These are phyloP conservation scores for Pseudopyrenochaeta lycopersici DNA, from an alignment of 2,329 filamentous ascomycete species.

Conservation along the genomic window DNA sequence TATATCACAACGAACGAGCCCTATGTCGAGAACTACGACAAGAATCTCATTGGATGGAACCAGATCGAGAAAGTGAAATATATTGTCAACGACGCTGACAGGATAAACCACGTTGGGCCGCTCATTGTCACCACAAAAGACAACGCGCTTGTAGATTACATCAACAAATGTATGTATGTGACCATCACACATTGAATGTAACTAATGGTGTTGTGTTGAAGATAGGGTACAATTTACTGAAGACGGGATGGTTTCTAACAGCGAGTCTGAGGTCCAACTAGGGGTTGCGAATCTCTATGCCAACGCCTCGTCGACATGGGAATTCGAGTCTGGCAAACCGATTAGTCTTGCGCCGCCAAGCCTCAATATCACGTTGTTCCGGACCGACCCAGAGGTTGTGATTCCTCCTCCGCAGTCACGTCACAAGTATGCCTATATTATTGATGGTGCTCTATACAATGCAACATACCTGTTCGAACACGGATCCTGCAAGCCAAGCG, in stretches of 20 bases:
- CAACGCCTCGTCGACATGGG: slow-evolving; percentile 6
- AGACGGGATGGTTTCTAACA: neutral
- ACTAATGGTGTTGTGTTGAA: neutral
- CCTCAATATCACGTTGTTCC: slow-evolving; percentile 20
- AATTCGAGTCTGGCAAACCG: neutral
- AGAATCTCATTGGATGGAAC: slow-evolving; percentile 35
- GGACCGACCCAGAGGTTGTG: neutral
- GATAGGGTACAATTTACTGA: neutral
- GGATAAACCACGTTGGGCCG: slow-evolving; percentile 26
- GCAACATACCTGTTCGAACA: slow-evolving; percentile 27
- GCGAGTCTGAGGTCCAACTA: neutral
- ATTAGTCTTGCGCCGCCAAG: slow-evolving; percentile 15
- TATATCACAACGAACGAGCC: slow-evolving; percentile 44
- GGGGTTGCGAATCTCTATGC: neutral
- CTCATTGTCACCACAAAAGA: slow-evolving; percentile 22
- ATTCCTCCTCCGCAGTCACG: neutral
- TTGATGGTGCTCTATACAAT: slow-evolving; percentile 21
- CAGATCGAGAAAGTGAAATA: slow-evolving; percentile 22
- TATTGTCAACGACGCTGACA: slow-evolving; percentile 25
- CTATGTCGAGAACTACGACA: slow-evolving; percentile 35
- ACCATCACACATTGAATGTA: neutral
- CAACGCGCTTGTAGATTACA: slow-evolving; percentile 10
- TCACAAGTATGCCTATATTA: slow-evolving; percentile 12
- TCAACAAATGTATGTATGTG: slow-evolving; percentile 24
- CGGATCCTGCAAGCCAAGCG: slow-evolving; percentile 40